phyloP scores from a whole-genome alignment of 805 yeast species.

The Blastobotrys robertii region DNA sequence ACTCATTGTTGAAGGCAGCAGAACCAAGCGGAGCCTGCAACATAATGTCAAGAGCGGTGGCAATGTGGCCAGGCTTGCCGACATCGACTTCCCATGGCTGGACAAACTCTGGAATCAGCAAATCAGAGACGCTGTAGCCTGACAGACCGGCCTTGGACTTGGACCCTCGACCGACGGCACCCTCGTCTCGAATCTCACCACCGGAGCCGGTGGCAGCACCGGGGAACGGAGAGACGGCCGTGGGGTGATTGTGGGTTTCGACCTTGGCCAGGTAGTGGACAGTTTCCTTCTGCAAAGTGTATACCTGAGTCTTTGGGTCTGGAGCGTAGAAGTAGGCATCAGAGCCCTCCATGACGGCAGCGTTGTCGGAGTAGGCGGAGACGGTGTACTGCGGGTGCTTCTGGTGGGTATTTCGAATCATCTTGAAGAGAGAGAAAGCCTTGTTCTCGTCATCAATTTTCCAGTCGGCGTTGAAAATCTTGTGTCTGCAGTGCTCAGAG shows the following conservation, averaged over 20 bases:
- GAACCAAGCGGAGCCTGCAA: conserved; percentile 95
- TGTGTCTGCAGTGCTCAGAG: conserved; percentile 98
- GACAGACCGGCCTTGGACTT: conserved; percentile 93
- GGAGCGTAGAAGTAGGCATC: conserved; percentile 74
- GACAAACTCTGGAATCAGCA: conserved; percentile 68
- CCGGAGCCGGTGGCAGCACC: conserved; percentile 99
- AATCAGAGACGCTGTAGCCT: conserved; percentile 87
- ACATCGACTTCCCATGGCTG: conserved; percentile 95
- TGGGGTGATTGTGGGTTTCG: conserved; percentile 98
- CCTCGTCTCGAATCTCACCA: conserved; percentile 99
- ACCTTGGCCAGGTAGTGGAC: conserved; percentile 91
- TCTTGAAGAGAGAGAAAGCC: conserved; percentile 70
- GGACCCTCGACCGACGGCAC: conserved; percentile 98
- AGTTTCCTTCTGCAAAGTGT: conserved; percentile 65
- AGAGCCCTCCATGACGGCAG: conserved; percentile 87
- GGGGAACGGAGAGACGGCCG: conserved; percentile 97
- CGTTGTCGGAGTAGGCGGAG: conserved; percentile 94
- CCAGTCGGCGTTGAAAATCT: conserved; percentile 98
- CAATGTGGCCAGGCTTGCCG: conserved; percentile 90
- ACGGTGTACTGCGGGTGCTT: conserved; percentile 72
- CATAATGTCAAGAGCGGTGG: conserved; percentile 90
- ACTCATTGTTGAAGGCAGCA: conserved; percentile 97
- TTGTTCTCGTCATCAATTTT: conserved; percentile 76
- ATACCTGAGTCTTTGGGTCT: conserved; percentile 56
- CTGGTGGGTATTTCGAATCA: conserved; percentile 91